Percentiles rank a stretch among this genome's conserved stretches.
phyloP scores from a whole-genome alignment of 2,329 filamentous ascomycete species.

The Clonostachys rhizophaga region DNA sequence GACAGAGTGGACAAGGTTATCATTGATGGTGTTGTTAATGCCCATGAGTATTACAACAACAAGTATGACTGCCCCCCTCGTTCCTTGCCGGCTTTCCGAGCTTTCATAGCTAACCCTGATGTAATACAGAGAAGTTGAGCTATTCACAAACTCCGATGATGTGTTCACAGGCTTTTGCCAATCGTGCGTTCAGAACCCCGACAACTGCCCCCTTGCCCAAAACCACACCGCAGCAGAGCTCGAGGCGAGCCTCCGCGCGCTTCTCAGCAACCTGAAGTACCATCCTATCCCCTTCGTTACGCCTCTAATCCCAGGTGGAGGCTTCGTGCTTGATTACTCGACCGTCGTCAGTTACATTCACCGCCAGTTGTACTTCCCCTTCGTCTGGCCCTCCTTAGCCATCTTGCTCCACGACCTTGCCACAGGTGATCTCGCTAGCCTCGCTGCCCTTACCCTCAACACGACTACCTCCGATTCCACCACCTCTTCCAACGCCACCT shows the following conservation, averaged over 20 bases:
- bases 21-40: conserved; percentile 27
- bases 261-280: conserved; percentile 17
- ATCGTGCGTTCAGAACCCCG: conserved; percentile 15
- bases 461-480: neutral
- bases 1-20: conserved; percentile 29
- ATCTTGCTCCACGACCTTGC: conserved; percentile 6
- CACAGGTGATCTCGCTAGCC: neutral
- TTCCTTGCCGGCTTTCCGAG: too few relatives aligned
- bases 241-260: conserved; percentile 19
- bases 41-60: conserved; percentile 20
- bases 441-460: neutral
- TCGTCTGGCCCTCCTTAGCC: conserved; percentile 8
- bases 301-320: conserved; percentile 1
- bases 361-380: conserved; percentile 11
- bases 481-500: neutral
- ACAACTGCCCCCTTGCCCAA: conserved; percentile 18
- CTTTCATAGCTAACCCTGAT: too few relatives aligned
- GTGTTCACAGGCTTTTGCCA: conserved; percentile 17
- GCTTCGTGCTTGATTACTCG: conserved; percentile 14
- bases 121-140: conserved; percentile 11
- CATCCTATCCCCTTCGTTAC: conserved; percentile 13
- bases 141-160: conserved; percentile 15
- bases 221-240: conserved; percentile 24
- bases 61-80: neutral
- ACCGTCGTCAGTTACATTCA: conserved; percentile 10